Conservation (phyloP, 2,329 filamentous ascomycete species). For the Coniochaeta hoffmannii region DNA sequence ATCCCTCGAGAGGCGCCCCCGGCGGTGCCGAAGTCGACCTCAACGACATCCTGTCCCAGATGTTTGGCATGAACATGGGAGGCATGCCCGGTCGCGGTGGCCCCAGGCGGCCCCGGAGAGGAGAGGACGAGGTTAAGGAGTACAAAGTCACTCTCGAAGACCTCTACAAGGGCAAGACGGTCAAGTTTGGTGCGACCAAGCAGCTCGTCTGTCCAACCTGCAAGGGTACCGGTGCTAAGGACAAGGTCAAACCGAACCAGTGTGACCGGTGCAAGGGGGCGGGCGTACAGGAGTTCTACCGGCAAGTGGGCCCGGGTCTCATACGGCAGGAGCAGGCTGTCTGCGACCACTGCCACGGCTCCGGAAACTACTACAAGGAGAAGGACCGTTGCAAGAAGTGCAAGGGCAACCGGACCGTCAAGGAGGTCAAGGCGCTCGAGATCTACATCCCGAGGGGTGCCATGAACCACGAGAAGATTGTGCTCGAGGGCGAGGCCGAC, state of each 20-base stretch:
- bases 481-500: constrained; percentile 88
- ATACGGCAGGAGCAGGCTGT: constrained; percentile 72
- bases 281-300: constrained; percentile 69
- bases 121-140: constrained; percentile 78
- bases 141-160: constrained; percentile 92
- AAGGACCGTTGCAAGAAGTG: constrained; percentile 99
- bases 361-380: constrained; percentile 83
- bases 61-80: constrained; percentile 71
- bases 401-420: constrained; percentile 81
- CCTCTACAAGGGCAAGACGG: constrained; percentile 96
- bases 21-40: constrained; percentile 71
- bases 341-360: constrained; percentile 77
- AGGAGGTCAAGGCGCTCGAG: constrained; percentile 90
- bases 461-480: constrained; percentile 80
- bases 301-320: constrained; percentile 79
- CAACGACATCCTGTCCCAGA: constrained; percentile 87
- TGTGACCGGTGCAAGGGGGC: constrained; percentile 81
- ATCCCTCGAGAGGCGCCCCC: constrained; percentile 60
- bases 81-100: constrained; percentile 41
- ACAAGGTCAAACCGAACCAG: constrained; percentile 75
- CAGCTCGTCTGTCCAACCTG: constrained; percentile 83
- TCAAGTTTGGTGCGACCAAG: constrained; percentile 93
- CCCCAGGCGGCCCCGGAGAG: constrained; percentile 58
- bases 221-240: constrained; percentile 84
- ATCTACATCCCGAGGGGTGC: constrained; percentile 90